Base-by-base conservation (phyloP, 169 alveolate genomes). In the Haemoproteus tartakovskyi region DNA sequence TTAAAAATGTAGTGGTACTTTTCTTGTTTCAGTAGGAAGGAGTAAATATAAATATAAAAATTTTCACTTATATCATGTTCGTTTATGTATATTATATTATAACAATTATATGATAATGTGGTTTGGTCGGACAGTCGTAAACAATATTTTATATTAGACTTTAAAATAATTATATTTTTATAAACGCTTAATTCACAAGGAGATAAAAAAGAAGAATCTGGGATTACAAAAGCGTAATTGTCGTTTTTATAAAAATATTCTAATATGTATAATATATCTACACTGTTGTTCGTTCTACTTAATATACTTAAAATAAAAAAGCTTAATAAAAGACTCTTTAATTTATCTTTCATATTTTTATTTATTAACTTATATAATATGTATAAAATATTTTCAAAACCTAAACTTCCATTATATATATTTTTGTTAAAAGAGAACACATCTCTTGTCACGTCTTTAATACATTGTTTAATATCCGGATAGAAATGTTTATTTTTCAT, bases 261-360 rank as follows among this genome's bases (percentile, higher is more conserved):
- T 36, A 61, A 54, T 18, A 56, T 61, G 40, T 61, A 78, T 21
- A 61, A 78, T 26, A 78, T 78, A 26, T 78, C 79, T 30, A 78
- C 85, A 22, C 64, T 78, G 46, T 78, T 60, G 21, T 78, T 78
- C 0, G 79, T 78, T 78, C 79, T 41, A 57, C 79, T 60, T 67
- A 78, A 56, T 37, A 61, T 46, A 50, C 79, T 48, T 14, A 61
- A 43, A 18, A 78, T 16, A 21, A 78, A 78, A 24, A 78, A 78
- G 3, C 54, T 30, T 30, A 61, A 12, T n/a, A 61, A 16, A 1
- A 56, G 38, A 22, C 29, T 50, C 36, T 30, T 61, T 21, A 61
- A 22, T 4, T 6, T 9, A 5, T 59, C 36, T 27, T 22, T 40
- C 6, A 78, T 1, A 56, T 78, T 40, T 59, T 61, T 78, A 27